Conservation (phyloP, 1,284 basidiomycete species). For the Caloboletus firmus region DNA sequence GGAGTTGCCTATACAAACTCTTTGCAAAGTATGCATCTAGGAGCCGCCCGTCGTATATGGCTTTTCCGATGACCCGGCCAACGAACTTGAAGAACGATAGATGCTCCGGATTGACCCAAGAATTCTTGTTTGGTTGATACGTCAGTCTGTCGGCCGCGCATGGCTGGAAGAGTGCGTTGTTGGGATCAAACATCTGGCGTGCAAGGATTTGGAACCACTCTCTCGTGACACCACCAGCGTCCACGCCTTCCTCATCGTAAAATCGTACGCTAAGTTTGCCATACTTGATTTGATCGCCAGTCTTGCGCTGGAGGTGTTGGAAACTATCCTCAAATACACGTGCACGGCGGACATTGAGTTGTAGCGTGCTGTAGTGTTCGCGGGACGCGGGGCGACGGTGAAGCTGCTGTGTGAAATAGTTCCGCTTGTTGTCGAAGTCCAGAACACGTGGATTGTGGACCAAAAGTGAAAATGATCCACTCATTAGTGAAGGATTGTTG, state of each 20-base stretch:
- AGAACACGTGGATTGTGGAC: conserved; percentile 96
- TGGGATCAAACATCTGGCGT: conserved; percentile 99
- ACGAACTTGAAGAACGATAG: conserved; percentile 99
- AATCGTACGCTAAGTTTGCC: conserved; percentile 98
- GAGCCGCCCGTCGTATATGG: conserved; percentile 92
- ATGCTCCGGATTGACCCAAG: conserved; percentile 93
- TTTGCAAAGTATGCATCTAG: conserved; percentile 98
- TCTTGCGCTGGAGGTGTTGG: conserved; percentile 85
- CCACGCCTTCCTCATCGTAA: conserved; percentile 97
- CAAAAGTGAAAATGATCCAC: conserved; percentile 94
- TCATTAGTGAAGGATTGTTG: conserved; percentile 97
- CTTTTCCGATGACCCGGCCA: conserved; percentile 95
- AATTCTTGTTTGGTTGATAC: conserved; percentile 96
- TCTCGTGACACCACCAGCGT: conserved; percentile 96
- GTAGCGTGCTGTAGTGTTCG: conserved; percentile 82
- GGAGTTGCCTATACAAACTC: conserved; percentile 90
- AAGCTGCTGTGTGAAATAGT: conserved; percentile 96
- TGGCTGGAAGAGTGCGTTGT: conserved; percentile 97
- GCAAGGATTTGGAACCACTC: conserved; percentile 99
- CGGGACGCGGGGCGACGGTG: conserved; percentile 81
- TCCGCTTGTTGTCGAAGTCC: conserved; percentile 99
- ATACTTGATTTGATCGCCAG: conserved; percentile 96
- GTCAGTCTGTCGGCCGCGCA: conserved; percentile 93
- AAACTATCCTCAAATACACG: conserved; percentile 98
- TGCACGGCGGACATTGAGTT: conserved; percentile 89